These are phyloP conservation scores for Oemleria cerasiformis DNA, from an alignment of 306 rosid species.

Conservation along the genomic window DNA sequence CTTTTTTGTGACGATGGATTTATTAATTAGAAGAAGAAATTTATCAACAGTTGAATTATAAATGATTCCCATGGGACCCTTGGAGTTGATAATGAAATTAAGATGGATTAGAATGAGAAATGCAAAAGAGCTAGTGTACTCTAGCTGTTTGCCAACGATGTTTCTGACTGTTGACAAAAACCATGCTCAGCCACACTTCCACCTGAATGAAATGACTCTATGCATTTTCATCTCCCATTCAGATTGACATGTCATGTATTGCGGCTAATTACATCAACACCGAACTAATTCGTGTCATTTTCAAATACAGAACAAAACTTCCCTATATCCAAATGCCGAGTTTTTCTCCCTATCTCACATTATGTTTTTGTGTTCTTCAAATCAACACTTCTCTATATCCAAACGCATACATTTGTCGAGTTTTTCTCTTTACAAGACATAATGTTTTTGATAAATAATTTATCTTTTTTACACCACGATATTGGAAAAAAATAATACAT, in stretches of 20 bases:
- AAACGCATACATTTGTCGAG: too few relatives aligned
- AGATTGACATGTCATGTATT: background rate
- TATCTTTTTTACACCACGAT: too few relatives aligned
- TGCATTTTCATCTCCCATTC: background rate
- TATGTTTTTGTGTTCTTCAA: too few relatives aligned
- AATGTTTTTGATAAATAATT: too few relatives aligned
- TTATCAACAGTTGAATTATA: background rate
- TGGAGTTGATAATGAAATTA: background rate
- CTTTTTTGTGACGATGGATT: too few relatives aligned
- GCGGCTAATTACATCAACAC: background rate
- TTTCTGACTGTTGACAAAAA: background rate
- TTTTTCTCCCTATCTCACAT: too few relatives aligned
- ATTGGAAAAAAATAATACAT: too few relatives aligned
- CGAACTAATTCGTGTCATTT: background rate
- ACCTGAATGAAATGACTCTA: background rate
- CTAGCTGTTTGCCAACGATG: too few relatives aligned
- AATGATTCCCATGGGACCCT: background rate
- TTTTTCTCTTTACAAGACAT: too few relatives aligned
- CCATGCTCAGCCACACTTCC: background rate
- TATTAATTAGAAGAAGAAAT: too few relatives aligned
- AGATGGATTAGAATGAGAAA: background rate
- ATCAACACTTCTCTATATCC: background rate
- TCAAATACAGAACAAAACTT: background rate
- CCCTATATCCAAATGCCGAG: background rate
- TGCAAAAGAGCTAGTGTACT: background rate